Evolutionary conservation across 345 rosid genomes (phyloP).

Genomic region (Salix exigua): DNA sequence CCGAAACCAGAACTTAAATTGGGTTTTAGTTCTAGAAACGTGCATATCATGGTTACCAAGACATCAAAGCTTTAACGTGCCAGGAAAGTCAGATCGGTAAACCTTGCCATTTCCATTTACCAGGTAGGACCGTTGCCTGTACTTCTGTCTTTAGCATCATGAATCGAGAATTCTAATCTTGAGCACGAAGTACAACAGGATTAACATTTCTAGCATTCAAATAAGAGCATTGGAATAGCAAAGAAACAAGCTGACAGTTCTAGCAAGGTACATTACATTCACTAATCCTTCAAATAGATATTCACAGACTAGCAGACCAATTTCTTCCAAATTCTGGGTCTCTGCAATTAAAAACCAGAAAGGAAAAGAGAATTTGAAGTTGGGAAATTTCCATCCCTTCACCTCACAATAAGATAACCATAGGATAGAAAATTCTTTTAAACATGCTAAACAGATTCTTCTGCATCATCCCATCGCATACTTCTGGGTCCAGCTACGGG

Average conservation of each 20-base stretch:
- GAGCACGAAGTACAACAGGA: not conserved
- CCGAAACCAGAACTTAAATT: too few species aligned
- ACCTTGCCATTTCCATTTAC: too few species aligned
- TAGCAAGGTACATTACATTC: not conserved
- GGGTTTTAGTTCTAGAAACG: too few species aligned
- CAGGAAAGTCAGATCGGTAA: too few species aligned
- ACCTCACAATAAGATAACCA: not conserved
- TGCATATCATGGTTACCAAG: too few species aligned
- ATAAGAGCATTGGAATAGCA: not conserved
- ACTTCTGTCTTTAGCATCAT: too few species aligned
- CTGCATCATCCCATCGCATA: conserved; percentile 21
- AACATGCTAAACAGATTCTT: not conserved
- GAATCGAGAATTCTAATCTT: too few species aligned
- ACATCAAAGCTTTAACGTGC: too few species aligned
- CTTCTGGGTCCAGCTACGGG: conserved; percentile 26
- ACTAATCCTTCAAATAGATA: not conserved
- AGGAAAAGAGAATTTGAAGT: not conserved
- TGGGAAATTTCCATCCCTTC: not conserved
- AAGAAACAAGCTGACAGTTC: not conserved
- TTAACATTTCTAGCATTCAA: not conserved
- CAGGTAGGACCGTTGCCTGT: too few species aligned
- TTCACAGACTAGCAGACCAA: not conserved
- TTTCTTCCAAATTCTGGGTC: not conserved
- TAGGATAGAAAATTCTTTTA: not conserved
- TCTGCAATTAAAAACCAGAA: not conserved